These are phyloP conservation scores for Apiospora arundinis DNA, from an alignment of 2,329 filamentous ascomycete genomes.

Conservation along the genomic window DNA sequence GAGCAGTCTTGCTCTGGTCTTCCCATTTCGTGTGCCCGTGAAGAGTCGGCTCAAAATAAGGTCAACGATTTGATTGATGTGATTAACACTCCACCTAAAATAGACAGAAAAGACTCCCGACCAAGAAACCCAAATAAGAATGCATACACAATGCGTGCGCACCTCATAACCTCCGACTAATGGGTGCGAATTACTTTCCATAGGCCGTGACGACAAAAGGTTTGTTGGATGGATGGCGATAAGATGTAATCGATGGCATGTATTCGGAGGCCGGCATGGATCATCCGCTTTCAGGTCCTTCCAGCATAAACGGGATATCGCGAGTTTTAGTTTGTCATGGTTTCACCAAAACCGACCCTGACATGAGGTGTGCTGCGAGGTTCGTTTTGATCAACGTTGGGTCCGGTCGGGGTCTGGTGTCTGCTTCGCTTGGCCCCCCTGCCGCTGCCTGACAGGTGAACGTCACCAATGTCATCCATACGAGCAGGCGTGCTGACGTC, in stretches of 20 bases:
- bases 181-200: not conserved
- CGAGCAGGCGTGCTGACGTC: conserved; percentile 28
- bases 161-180: not conserved
- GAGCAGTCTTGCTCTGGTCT: not conserved
- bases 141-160: not conserved
- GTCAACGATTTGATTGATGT: not conserved
- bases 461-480: conserved; percentile 24
- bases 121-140: not conserved
- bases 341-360: conserved; percentile 31
- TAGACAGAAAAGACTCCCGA: conserved; percentile 1
- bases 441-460: conserved; percentile 32
- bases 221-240: not conserved
- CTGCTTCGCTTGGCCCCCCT: conserved; percentile 53
- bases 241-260: not conserved
- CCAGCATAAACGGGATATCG: not conserved
- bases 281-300: not conserved
- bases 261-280: not conserved
- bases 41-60: not conserved
- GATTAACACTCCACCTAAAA: not conserved
- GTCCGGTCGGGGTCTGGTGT: conserved; percentile 52
- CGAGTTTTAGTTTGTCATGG: conserved; percentile 6
- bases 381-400: conserved; percentile 54
- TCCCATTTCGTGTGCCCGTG: not conserved
- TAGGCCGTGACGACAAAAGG: not conserved
- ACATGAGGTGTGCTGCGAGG: conserved; percentile 44